Evolutionary conservation across 805 yeast species (phyloP).

Genomic region (Candida fluviatilis): DNA sequence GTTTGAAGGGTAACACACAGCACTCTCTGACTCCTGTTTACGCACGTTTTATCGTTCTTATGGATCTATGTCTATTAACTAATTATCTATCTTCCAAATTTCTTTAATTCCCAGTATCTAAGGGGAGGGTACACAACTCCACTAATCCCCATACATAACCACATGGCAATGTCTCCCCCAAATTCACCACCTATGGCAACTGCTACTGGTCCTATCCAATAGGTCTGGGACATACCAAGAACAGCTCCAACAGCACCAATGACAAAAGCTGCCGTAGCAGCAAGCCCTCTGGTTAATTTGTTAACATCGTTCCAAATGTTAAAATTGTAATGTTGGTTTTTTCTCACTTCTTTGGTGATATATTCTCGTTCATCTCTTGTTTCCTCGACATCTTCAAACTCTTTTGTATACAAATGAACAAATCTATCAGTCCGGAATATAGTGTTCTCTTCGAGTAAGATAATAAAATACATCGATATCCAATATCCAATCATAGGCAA

Average conservation of each 20-base stretch:
- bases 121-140: constrained; percentile 58
- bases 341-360: constrained; percentile 34
- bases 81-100: constrained; percentile 25
- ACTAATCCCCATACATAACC: constrained; percentile 70
- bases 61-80: background rate
- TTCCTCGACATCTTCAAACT: constrained; percentile 15
- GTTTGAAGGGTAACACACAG: too few relatives aligned
- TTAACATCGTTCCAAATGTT: constrained; percentile 63
- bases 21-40: too few relatives aligned
- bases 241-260: constrained; percentile 80
- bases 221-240: constrained; percentile 83
- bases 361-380: constrained; percentile 2
- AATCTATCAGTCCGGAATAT: constrained; percentile 56
- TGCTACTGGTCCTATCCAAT: constrained; percentile 78
- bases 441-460: constrained; percentile 66
- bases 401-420: constrained; percentile 27
- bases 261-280: constrained; percentile 62
- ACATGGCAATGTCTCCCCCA: constrained; percentile 82
- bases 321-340: constrained; percentile 58
- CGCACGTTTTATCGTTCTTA: constrained; percentile 2
- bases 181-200: constrained; percentile 50
- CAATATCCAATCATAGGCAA: constrained; percentile 91
- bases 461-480: constrained; percentile 76
- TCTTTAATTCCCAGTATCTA: constrained; percentile 62
- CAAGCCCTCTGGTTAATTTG: constrained; percentile 64